Evolutionary conservation across 2,329 filamentous ascomycete species (phyloP), one percentile per base, ranked within the genome.

Genomic region (Capronia coronata): DNA sequence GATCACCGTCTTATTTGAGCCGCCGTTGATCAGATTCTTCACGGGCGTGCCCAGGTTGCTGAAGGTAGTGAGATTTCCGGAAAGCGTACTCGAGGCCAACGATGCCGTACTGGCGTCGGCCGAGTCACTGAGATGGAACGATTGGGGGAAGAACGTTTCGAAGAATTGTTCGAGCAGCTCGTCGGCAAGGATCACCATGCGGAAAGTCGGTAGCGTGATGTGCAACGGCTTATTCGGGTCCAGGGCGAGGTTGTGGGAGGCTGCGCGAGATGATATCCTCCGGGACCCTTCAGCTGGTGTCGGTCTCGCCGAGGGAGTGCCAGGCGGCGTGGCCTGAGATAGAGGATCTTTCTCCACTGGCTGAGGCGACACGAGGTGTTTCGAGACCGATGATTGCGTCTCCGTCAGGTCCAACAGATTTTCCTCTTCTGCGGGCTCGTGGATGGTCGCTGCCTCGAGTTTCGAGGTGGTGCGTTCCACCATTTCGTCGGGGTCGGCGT

Each of bases 141-240:
- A 95, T 44, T 86, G 82, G 0, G 91, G 88, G 70, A 97, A 96
- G 34, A 89, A 94, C 0, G 87, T 87, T 70, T 98, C 93, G 65
- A 98, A 98, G 70, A 98, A 98, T 60, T 94, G 87, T 63, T 98
- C 91, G 4, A 98, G 79, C 1, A 94, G 78, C 67, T 98, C 93
- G 63, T 98, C 93, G 37, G 93, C 93, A 6, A 98, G 80, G 8
- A 98, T 87, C 2, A 98, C 89, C 93, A 98, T 98, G 58, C 93
- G 85, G 77, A 98, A 98, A 0, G 93, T 98, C 1, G 93, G 93
- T 1, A 98, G 77, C 1, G 93, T 97, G 63, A 98, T 96, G 65
- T 96, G 86, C 0, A 98, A 77, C 5, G 93, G 93, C 56, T 94
- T 91, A 21, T 88, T 84, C 2, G 93, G 93, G 64, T 98, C 90